phyloP scores from a whole-genome alignment of 495 filamentous ascomycete genomes.

The Trypethelium eluteriae region DNA sequence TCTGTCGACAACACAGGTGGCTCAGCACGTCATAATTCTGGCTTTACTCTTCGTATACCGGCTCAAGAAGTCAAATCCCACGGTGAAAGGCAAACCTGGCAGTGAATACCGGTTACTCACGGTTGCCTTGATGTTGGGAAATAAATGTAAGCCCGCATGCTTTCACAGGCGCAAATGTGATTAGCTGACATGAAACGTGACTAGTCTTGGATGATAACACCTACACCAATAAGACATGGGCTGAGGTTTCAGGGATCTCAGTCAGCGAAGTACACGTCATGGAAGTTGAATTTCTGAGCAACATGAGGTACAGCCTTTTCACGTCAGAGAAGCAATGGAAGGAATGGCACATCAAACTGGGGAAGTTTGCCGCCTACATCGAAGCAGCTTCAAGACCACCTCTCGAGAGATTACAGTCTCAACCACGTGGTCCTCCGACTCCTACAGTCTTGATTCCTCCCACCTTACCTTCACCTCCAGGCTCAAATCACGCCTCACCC shows the following conservation, averaged over 20 bases:
- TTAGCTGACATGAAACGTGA: not conserved
- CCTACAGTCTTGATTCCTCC: constrained; percentile 36
- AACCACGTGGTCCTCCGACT: constrained; percentile 41
- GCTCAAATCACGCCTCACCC: constrained; percentile 41
- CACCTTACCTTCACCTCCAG: constrained; percentile 50
- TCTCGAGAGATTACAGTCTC: constrained; percentile 32
- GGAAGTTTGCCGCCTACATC: constrained; percentile 72
- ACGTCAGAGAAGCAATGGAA: constrained; percentile 77
- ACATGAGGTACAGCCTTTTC: constrained; percentile 90
- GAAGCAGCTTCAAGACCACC: constrained; percentile 48
- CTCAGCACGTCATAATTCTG: constrained; percentile 88
- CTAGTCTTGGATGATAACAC: constrained; percentile 94
- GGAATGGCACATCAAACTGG: constrained; percentile 72
- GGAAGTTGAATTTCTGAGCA: constrained; percentile 99
- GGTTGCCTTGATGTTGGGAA: constrained; percentile 94
- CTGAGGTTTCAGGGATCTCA: constrained; percentile 90
- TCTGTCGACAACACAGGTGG: constrained; percentile 89
- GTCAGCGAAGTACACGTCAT: constrained; percentile 96
- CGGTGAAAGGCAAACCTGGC: constrained; percentile 78
- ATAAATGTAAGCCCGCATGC: constrained; percentile 66
- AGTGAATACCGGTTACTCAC: constrained; percentile 95
- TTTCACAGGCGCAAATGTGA: not conserved
- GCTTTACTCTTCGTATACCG: constrained; percentile 90
- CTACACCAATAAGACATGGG: constrained; percentile 99
- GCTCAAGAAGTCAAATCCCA: constrained; percentile 80